These are phyloP conservation scores for Waltiozyma sp. DNA, from an alignment of 1,139 yeast species.

Conservation along the genomic window DNA sequence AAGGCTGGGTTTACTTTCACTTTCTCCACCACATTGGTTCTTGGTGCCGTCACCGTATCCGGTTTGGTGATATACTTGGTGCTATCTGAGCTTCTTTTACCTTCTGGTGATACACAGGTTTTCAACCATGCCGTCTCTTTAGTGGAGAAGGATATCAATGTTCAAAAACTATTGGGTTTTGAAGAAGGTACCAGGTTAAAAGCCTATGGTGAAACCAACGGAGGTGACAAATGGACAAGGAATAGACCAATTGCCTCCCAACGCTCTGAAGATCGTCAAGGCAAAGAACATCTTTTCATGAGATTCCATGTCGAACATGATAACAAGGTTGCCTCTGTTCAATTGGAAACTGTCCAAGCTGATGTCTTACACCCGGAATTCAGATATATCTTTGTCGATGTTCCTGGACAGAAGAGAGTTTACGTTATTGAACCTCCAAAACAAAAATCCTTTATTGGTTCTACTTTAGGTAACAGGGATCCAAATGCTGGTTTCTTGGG, in stretches of 20 bases:
- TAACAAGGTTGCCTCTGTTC: conserved; percentile 50
- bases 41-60: conserved; percentile 59
- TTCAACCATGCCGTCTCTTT: conserved; percentile 77
- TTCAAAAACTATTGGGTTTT: conserved; percentile 47
- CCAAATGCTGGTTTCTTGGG: conserved; percentile 57
- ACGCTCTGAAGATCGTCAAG: conserved; percentile 52
- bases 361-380: conserved; percentile 67
- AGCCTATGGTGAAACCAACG: conserved; percentile 70
- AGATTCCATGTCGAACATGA: conserved; percentile 76
- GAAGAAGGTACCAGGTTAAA: conserved; percentile 49
- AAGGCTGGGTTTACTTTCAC: conserved; percentile 52
- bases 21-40: conserved; percentile 46
- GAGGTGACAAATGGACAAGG: conserved; percentile 68
- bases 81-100: conserved; percentile 68
- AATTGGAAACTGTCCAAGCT: conserved; percentile 58
- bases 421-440: conserved; percentile 57
- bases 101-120: conserved; percentile 84
- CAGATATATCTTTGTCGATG: conserved; percentile 65
- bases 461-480: conserved; percentile 17
- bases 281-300: conserved; percentile 74
- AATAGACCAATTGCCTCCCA: conserved; percentile 66
- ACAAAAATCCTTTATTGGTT: conserved; percentile 16
- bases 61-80: conserved; percentile 67
- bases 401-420: conserved; percentile 56
- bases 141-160: conserved; percentile 55